Base-by-base conservation (phyloP, 371 early-diverging fungal species). In the Coemansia sp. region DNA sequence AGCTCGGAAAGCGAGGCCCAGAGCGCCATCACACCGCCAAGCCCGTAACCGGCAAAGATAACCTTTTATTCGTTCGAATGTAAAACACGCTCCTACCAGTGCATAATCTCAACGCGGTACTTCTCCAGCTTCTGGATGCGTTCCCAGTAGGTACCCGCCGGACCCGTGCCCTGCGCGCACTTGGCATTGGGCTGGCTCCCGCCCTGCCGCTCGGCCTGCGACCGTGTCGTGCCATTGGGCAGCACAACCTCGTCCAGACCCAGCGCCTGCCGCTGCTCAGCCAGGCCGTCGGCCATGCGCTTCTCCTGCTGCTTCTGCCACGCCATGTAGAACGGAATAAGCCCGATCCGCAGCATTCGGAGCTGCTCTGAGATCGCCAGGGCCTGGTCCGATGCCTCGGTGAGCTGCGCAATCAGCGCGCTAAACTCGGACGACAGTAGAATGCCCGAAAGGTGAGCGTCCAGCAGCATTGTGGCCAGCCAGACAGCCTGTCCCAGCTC, bases 81-180 rank as follows among this genome's bases (percentile, higher is more conserved):
- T 3, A 10, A 31, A 34, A 13, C 6, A 32, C 26, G 9, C n/a
- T 10, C 39, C 57, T 56, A 72, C 76, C 76, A 76, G 58, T 76
- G 73, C 64, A 76, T 72, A 35, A 72, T 73, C 26, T 76, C 76
- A 4, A 76, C 76, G n/a, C 76, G 73, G 53, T 76, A 76, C 56
- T 63, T 67, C 40, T 76, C 76, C n/a, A 71, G 73, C 36, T 72
- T 76, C 48, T 76, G 76, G n/a, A 72, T 60, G 5, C 67, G 73
- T 56, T 76, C 73, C 76, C 76, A 76, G 57, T 76, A 72, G n/a
- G 64, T 66, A n/a, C 76, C 76, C 2, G 64, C 53, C 2, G 67
- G 57, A 6, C 74, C 73, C 4, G 55, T 48, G 31, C 76, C 76
- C 60, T 76, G 76, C 5, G 76, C 59, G 43, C 60, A 61, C 57